Percentiles rank a stretch among this genome's conserved stretches.
These are phyloP conservation scores for Moesziomyces sp. DNA, from an alignment of 1,284 basidiomycete species.

Conservation along the genomic window DNA sequence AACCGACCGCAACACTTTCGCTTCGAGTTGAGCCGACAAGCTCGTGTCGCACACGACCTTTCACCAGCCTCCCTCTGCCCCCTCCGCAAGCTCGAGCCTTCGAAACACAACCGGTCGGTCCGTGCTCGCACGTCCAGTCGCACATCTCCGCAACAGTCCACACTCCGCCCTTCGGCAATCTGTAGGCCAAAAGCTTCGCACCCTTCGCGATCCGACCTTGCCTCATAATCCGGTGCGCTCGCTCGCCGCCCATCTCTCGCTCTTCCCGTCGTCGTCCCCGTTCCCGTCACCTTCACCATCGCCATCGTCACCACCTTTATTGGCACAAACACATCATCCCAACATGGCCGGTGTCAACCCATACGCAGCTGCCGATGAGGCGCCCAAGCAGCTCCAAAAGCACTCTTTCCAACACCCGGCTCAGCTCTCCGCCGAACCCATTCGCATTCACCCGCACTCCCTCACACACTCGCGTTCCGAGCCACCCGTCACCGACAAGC, in stretches of 20 bases:
- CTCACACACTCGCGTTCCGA: slow-evolving; percentile 24
- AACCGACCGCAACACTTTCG: not conserved
- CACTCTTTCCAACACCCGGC: slow-evolving; percentile 16
- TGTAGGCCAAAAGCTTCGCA: not conserved
- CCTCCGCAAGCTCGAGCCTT: not conserved
- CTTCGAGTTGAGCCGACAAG: too few relatives aligned
- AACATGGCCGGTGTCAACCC: slow-evolving; percentile 43
- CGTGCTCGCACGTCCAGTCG: slow-evolving; percentile 3
- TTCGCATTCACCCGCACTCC: slow-evolving; percentile 28
- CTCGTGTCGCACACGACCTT: not conserved
- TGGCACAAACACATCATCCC: not conserved
- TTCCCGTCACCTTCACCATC: too few relatives aligned
- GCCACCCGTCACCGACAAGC: slow-evolving; percentile 37
- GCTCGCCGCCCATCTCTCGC: too few relatives aligned
- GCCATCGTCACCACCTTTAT: not conserved
- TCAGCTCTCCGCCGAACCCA: slow-evolving; percentile 19
- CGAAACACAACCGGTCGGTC: not conserved
- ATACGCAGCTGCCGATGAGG: slow-evolving; percentile 18
- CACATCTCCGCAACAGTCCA: not conserved
- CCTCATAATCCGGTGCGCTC: not conserved
- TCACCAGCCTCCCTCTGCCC: not conserved
- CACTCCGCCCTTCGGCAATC: not conserved
- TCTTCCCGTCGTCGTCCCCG: too few relatives aligned
- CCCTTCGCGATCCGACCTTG: not conserved
- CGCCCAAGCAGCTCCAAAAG: slow-evolving; percentile 5